These are phyloP conservation scores for Fusarium musae DNA, from an alignment of 2,329 filamentous ascomycete genomes.

Conservation along the genomic window DNA sequence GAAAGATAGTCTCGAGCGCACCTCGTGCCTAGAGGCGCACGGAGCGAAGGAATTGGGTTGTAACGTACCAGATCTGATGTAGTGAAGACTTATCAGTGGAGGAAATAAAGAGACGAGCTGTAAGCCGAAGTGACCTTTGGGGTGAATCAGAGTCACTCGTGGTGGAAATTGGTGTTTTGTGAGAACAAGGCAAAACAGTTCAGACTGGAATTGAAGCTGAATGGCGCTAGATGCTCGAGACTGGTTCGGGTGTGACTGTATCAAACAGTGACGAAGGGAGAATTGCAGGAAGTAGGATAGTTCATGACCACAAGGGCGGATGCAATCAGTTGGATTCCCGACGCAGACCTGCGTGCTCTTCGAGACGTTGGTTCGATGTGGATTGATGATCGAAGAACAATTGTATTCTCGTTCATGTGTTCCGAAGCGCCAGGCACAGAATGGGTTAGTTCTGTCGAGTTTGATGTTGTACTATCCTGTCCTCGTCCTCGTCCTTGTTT, in stretches of 20 bases:
- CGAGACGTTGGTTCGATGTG: neutral
- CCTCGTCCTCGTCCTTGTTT: neutral
- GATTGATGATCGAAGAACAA: neutral
- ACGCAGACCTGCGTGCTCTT: neutral
- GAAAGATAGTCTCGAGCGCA: constrained; percentile 4
- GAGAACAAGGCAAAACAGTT: constrained; percentile 27
- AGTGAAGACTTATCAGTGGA: constrained; percentile 4
- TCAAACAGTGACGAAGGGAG: constrained; percentile 30
- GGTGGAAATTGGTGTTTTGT: constrained; percentile 25
- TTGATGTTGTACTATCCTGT: constrained; percentile 8
- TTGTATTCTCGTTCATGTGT: neutral
- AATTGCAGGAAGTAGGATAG: neutral
- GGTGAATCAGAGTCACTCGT: constrained; percentile 37
- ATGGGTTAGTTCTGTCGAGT: constrained; percentile 1
- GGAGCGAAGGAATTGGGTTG: constrained; percentile 14
- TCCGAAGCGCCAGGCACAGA: neutral
- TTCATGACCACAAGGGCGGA: constrained; percentile 26
- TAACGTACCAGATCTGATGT: constrained; percentile 33
- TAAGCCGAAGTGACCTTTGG: constrained; percentile 16
- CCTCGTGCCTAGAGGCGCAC: constrained; percentile 19
- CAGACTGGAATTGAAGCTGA: constrained; percentile 20
- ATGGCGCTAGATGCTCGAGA: constrained; percentile 15
- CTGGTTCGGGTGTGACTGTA: constrained; percentile 36
- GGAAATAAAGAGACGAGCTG: constrained; percentile 17
- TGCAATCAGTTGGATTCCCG: neutral